These are phyloP conservation scores for Millerozyma miso DNA, from an alignment of 805 yeast species.

Conservation along the genomic window DNA sequence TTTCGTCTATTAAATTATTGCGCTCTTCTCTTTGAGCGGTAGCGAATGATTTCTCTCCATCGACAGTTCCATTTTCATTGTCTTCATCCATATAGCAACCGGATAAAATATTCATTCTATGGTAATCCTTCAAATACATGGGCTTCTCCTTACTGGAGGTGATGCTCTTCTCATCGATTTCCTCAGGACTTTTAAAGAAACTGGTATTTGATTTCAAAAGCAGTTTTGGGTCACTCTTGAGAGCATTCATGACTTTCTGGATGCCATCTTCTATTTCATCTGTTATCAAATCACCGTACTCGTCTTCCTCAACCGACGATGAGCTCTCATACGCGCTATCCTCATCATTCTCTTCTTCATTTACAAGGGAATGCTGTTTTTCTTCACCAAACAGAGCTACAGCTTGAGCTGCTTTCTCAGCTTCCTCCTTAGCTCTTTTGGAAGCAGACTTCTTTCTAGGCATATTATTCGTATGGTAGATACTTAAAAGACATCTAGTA, in stretches of 20 bases:
- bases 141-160: slow-evolving; percentile 46
- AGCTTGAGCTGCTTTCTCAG: slow-evolving; percentile 11
- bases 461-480: slow-evolving; percentile 39
- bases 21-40: slow-evolving; percentile 75
- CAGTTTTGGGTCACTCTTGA: slow-evolving; percentile 61
- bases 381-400: slow-evolving; percentile 11
- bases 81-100: slow-evolving; percentile 58
- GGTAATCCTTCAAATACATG: slow-evolving; percentile 86
- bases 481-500: neutral
- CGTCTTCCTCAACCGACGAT: slow-evolving; percentile 82
- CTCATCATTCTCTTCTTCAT: slow-evolving; percentile 15
- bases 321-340: slow-evolving; percentile 9
- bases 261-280: slow-evolving; percentile 82
- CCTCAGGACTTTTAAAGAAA: slow-evolving; percentile 69
- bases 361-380: slow-evolving; percentile 20
- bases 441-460: slow-evolving; percentile 86
- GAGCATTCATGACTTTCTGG: slow-evolving; percentile 62
- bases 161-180: slow-evolving; percentile 11
- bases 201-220: slow-evolving; percentile 64
- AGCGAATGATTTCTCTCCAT: slow-evolving; percentile 64
- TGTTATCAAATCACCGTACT: slow-evolving; percentile 81
- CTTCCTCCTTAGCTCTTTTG: slow-evolving; percentile 58
- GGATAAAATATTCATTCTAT: slow-evolving; percentile 73
- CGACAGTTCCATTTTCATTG: slow-evolving; percentile 39
- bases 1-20: slow-evolving; percentile 67